Evolutionary conservation across 2,329 filamentous ascomycete species (phyloP).

Genomic region (Phialophora tarda): DNA sequence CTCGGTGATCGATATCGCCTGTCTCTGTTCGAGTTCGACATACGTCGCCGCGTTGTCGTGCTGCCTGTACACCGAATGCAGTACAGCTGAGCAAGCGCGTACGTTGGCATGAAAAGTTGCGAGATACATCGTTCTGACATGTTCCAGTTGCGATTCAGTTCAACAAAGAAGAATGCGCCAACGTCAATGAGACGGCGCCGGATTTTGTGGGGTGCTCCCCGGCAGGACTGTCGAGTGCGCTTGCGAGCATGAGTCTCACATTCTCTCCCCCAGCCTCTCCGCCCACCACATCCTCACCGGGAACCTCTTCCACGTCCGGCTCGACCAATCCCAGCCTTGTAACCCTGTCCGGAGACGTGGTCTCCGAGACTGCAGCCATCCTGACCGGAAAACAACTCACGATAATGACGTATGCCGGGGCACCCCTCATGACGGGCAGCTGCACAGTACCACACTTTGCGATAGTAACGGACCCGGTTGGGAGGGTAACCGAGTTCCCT

Average conservation of each 20-base stretch:
- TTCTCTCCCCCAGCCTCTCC: constrained; percentile 16
- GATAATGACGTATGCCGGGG: constrained; percentile 34
- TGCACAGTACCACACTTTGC: constrained; percentile 40
- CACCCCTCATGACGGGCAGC: constrained; percentile 39
- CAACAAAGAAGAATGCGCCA: constrained; percentile 39
- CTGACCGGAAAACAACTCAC: constrained; percentile 25
- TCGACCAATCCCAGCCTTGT: constrained; percentile 22
- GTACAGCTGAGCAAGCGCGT: constrained; percentile 38
- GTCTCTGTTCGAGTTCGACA: constrained; percentile 36
- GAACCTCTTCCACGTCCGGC: constrained; percentile 18
- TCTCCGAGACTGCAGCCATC: constrained; percentile 18
- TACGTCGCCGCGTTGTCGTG: constrained; percentile 41
- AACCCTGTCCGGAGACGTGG: constrained; percentile 34
- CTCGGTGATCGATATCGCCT: constrained; percentile 39
- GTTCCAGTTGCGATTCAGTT: constrained; percentile 39
- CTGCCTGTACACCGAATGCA: constrained; percentile 38
- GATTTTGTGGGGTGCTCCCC: constrained; percentile 41
- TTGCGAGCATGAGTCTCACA: constrained; percentile 29
- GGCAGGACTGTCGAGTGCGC: constrained; percentile 30
- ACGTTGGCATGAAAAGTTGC: constrained; percentile 13
- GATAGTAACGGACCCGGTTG: constrained; percentile 27
- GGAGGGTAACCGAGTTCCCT: constrained; percentile 35
- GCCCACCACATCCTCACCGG: constrained; percentile 15
- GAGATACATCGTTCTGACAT: constrained; percentile 6
- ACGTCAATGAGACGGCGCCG: constrained; percentile 40